Base-by-base conservation (phyloP, 345 rosid genomes). In the Rubroshorea leprosula region DNA sequence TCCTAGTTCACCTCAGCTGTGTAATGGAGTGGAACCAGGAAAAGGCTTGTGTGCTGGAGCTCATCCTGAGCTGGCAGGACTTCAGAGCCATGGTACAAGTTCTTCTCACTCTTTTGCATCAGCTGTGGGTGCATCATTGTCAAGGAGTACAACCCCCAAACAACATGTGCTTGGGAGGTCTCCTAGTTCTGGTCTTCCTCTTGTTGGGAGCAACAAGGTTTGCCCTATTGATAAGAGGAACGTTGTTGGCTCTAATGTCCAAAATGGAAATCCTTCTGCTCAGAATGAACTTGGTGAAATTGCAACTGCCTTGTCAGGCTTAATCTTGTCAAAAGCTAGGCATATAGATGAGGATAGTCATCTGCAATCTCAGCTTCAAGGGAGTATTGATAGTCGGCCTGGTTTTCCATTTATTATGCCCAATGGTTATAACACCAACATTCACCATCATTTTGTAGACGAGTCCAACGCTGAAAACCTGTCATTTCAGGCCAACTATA, bases 91-190 rank as follows among this genome's bases (percentile, higher is more conserved):
- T 58, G 74, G 63, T 22, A 29, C 58, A 59, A 52, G 66, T 18
- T 17, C 54, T 64, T 68, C 86, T 57, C 74, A 55, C 54, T 64
- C 85, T 19, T 71, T 68, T 63, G 68, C 77, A 55, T 68, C 92
- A 63, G 73, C 76, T 51, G 57, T 78, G 61, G 86, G 79, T 63
- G 72, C 93, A 64, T 80, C 82, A 49, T 70, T 81, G 25, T 75
- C 93, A 11, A 81, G 90, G 70, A 86, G 78, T 68, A 72, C 79
- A 69, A 82, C 86, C 58, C 83, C 94, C 61, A 96, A 93, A 55
- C 73, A 75, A 35, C 78, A 81, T 69, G 57, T 78, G 41, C 65
- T 55, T 31, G 91, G 83, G 51, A 70, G 90, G 71, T 73, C 84
- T 52, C 46, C 81, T 27, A 73, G 76, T 63, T 69, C 77, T 59